These are phyloP conservation scores for Pseudogymnoascus sp. DNA, from an alignment of 2,329 filamentous ascomycete genomes.

Conservation along the genomic window DNA sequence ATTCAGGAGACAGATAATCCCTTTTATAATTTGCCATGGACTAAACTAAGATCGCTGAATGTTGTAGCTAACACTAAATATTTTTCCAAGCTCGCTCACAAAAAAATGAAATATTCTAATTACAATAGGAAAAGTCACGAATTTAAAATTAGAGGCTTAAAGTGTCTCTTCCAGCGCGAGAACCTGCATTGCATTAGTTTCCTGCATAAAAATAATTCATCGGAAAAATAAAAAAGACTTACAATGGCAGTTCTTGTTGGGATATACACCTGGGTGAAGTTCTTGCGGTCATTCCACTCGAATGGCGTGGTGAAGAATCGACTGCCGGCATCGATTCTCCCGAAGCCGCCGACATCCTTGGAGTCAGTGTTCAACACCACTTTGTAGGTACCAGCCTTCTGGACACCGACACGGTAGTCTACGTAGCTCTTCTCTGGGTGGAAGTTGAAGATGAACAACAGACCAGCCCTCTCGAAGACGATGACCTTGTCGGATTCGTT, in stretches of 20 bases:
- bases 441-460: slow-evolving; percentile 96
- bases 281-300: slow-evolving; percentile 81
- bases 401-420: slow-evolving; percentile 87
- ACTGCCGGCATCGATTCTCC: slow-evolving; percentile 67
- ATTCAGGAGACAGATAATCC: slow-evolving; percentile 8
- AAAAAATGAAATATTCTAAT: slow-evolving; percentile 4
- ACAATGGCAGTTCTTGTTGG: slow-evolving; percentile 78
- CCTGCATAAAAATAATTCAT: slow-evolving; percentile 11
- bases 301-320: slow-evolving; percentile 88
- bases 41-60: slow-evolving; percentile 1
- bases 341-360: slow-evolving; percentile 68
- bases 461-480: slow-evolving; percentile 84
- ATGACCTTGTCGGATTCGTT: slow-evolving; percentile 90
- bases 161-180: slow-evolving; percentile 30
- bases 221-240: slow-evolving; percentile 27
- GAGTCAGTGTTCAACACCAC: slow-evolving; percentile 78
- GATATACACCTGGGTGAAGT: slow-evolving; percentile 88
- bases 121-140: neutral
- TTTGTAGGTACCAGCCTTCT: slow-evolving; percentile 74
- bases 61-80: slow-evolving; percentile 7
- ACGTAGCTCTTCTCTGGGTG: slow-evolving; percentile 75
- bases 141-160: slow-evolving; percentile 13
- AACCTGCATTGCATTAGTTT: slow-evolving; percentile 21
- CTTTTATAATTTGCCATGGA: neutral
- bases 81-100: slow-evolving; percentile 8